Evolutionary conservation across 2,329 filamentous ascomycete genomes (phyloP).

Genomic region (Neurospora crassa): DNA sequence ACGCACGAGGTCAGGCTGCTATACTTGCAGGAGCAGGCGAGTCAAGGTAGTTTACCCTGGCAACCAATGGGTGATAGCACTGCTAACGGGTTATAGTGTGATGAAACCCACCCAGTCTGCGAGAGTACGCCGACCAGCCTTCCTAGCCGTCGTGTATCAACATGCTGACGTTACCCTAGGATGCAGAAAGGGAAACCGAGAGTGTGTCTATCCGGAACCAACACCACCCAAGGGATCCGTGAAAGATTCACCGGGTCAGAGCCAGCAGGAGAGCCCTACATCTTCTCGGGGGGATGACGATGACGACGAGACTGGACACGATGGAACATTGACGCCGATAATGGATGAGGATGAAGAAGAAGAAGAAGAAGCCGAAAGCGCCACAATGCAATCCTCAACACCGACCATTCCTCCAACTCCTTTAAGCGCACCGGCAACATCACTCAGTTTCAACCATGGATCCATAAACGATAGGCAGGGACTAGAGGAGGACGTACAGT

Average conservation of each 20-base stretch:
- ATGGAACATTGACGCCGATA: slow-evolving; percentile 41
- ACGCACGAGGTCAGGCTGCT: slow-evolving; percentile 88
- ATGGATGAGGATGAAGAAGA: slow-evolving; percentile 44
- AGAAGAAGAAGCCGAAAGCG: slow-evolving; percentile 23
- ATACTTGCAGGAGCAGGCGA: slow-evolving; percentile 76
- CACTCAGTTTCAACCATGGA: not conserved
- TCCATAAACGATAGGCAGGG: not conserved
- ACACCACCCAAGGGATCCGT: slow-evolving; percentile 33
- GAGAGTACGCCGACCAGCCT: slow-evolving; percentile 43
- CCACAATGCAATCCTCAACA: slow-evolving; percentile 13
- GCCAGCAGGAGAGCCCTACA: slow-evolving; percentile 37
- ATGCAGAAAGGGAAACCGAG: slow-evolving; percentile 83
- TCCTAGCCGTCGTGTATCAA: slow-evolving; percentile 1
- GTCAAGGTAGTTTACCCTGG: slow-evolving; percentile 54
- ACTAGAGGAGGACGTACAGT: slow-evolving; percentile 31
- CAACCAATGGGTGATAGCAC: not conserved
- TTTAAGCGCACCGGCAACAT: slow-evolving; percentile 22
- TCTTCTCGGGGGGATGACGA: slow-evolving; percentile 47
- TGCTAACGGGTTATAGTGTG: slow-evolving; percentile 52
- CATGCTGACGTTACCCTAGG: slow-evolving; percentile 38
- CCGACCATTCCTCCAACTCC: slow-evolving; percentile 23
- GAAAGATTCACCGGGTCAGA: slow-evolving; percentile 27
- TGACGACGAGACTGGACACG: slow-evolving; percentile 39
- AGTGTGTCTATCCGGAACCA: slow-evolving; percentile 81
- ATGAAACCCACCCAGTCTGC: slow-evolving; percentile 79